Percentiles rank a stretch among this genome's conserved stretches.
Evolutionary conservation across 805 yeast genomes (phyloP).

Genomic region (Metschnikowia continentalis): DNA sequence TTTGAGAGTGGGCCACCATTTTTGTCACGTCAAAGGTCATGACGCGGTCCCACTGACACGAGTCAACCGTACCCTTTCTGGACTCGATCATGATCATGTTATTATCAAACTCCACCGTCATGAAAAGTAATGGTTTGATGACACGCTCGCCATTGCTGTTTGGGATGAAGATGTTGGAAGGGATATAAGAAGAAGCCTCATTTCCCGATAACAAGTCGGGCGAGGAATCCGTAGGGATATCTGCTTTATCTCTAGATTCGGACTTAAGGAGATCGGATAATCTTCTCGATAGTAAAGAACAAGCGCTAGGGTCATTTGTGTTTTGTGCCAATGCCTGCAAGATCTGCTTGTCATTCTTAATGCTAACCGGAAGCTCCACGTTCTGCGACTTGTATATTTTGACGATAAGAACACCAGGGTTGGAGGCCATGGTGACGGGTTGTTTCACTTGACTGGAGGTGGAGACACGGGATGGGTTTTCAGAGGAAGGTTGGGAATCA

Average conservation of each 20-base stretch:
- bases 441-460: background rate
- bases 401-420: constrained; percentile 73
- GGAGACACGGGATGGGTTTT: background rate
- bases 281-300: constrained; percentile 10
- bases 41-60: constrained; percentile 83
- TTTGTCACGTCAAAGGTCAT: constrained; percentile 81
- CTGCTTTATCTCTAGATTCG: constrained; percentile 7
- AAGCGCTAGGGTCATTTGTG: constrained; percentile 27
- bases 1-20: constrained; percentile 29
- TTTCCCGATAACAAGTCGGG: constrained; percentile 27
- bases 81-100: constrained; percentile 88
- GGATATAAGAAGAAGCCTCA: constrained; percentile 39
- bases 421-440: constrained; percentile 17
- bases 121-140: constrained; percentile 67
- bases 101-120: constrained; percentile 92
- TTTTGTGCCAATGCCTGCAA: constrained; percentile 63
- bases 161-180: constrained; percentile 51
- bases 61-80: constrained; percentile 70
- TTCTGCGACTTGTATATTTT: constrained; percentile 69
- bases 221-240: constrained; percentile 8
- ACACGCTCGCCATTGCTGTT: constrained; percentile 41
- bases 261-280: constrained; percentile 9
- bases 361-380: constrained; percentile 65
- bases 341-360: constrained; percentile 60
- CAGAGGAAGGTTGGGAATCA: background rate